These are phyloP conservation scores for Cucurbita maxima DNA, from an alignment of 306 rosid genomes.

Conservation along the genomic window DNA sequence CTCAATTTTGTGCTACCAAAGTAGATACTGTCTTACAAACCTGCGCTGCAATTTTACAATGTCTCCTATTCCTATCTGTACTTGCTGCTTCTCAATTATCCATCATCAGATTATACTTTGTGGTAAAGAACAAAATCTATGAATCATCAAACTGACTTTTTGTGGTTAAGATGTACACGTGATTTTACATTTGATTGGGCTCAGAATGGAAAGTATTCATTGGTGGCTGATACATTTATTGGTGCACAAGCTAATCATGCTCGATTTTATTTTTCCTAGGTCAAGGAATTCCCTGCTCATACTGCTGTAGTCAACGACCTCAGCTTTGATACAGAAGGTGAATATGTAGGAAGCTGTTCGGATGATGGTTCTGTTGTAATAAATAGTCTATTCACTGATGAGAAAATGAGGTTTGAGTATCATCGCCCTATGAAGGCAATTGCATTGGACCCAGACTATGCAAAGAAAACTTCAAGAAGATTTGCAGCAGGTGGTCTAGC, in stretches of 20 bases:
- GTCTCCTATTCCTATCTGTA: neutral
- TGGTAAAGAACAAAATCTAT: neutral
- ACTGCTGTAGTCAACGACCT: slow-evolving; percentile 81
- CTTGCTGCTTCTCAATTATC: neutral
- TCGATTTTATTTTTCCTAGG: slow-evolving; percentile 35
- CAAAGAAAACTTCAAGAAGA: slow-evolving; percentile 61
- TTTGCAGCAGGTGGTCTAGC: slow-evolving; percentile 94
- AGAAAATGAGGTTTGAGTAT: slow-evolving; percentile 78
- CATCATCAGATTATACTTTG: neutral
- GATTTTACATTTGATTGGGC: neutral
- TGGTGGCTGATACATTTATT: neutral
- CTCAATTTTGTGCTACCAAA: neutral
- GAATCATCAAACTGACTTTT: neutral
- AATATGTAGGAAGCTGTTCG: slow-evolving; percentile 86
- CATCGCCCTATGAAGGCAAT: slow-evolving; percentile 93
- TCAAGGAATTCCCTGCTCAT: slow-evolving; percentile 72
- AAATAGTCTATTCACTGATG: slow-evolving; percentile 76
- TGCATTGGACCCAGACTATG: slow-evolving; percentile 81
- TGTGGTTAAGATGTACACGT: neutral
- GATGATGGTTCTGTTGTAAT: slow-evolving; percentile 81
- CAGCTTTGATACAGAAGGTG: slow-evolving; percentile 83
- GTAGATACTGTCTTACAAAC: neutral
- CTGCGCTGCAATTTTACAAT: neutral
- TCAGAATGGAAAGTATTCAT: neutral
- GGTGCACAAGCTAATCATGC: neutral